These are phyloP conservation scores for Dendrocalamus latiflorus DNA, from an alignment of 202 grass and related monocot species.

Conservation along the genomic window DNA sequence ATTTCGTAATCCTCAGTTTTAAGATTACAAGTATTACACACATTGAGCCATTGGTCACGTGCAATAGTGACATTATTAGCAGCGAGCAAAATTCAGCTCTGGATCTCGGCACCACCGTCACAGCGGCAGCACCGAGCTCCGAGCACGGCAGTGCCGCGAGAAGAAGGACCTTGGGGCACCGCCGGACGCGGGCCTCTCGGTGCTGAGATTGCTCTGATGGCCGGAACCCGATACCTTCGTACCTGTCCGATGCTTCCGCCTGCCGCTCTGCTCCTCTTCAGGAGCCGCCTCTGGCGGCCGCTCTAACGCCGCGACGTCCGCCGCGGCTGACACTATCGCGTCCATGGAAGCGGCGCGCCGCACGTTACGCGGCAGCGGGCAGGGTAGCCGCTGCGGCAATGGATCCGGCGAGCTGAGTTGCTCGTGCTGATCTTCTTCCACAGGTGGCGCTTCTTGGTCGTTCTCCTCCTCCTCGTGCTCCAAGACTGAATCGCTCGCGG, in stretches of 20 bases:
- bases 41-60: too few species aligned
- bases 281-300: conserved; percentile 24
- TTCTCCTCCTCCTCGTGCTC: conserved; percentile 1
- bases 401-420: conserved; percentile 7
- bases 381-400: background rate
- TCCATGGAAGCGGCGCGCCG: conserved; percentile 74
- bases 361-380: background rate
- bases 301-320: conserved; percentile 1
- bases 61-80: too few species aligned
- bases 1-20: too few species aligned
- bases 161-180: too few species aligned
- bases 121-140: too few species aligned
- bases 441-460: background rate
- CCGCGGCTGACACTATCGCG: conserved; percentile 19
- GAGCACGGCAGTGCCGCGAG: too few species aligned
- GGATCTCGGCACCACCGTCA: too few species aligned
- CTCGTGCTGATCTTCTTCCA: conserved; percentile 7
- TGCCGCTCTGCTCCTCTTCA: conserved; percentile 31
- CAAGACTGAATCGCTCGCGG: background rate
- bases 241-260: conserved; percentile 20
- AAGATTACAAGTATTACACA: too few species aligned
- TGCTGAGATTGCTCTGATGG: too few species aligned
- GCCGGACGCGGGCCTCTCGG: too few species aligned
- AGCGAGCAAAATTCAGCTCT: too few species aligned
- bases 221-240: conserved; percentile 15